Evolutionary conservation across 73 alveolate species (phyloP).

Genomic region (Paramecium pentaurelia): DNA sequence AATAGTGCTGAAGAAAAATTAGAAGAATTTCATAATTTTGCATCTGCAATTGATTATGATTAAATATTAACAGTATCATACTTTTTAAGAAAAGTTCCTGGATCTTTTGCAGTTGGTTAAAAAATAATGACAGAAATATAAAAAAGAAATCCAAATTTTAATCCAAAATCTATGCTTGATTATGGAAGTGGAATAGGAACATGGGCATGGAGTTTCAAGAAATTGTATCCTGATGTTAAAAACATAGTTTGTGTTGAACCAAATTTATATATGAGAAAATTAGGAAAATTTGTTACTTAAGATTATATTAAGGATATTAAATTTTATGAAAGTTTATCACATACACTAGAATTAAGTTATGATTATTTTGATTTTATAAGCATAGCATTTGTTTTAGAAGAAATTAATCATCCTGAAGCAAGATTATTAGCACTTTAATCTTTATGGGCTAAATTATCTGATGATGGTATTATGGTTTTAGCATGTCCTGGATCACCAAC

Average conservation of each 20-base stretch:
- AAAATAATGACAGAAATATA: not conserved
- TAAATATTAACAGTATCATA: slow-evolving; percentile 39
- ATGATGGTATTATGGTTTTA: slow-evolving; percentile 63
- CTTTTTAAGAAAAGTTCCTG: slow-evolving; percentile 33
- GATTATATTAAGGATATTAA: slow-evolving; percentile 55
- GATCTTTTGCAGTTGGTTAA: slow-evolving; percentile 41
- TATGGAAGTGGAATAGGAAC: slow-evolving; percentile 56
- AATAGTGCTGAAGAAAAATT: slow-evolving; percentile 10
- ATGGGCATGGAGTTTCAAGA: slow-evolving; percentile 8
- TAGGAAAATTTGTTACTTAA: slow-evolving; percentile 72
- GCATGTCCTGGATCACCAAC: slow-evolving; percentile 73
- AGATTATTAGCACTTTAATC: slow-evolving; percentile 65
- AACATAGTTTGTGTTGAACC: slow-evolving; percentile 71
- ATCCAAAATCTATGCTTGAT: slow-evolving; percentile 45
- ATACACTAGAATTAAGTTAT: slow-evolving; percentile 68
- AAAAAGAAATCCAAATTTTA: not conserved
- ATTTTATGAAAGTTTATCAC: slow-evolving; percentile 71
- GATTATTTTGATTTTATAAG: slow-evolving; percentile 74
- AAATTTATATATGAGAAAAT: slow-evolving; percentile 71
- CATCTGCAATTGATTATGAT: slow-evolving; percentile 33
- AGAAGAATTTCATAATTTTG: slow-evolving; percentile 6
- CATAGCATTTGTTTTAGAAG: slow-evolving; percentile 76
- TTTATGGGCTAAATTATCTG: not conserved
- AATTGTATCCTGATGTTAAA: slow-evolving; percentile 22
- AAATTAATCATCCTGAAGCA: slow-evolving; percentile 67